phyloP scores from a whole-genome alignment of 768 basidiomycete genomes.

The Candolleomyces efflorescens region DNA sequence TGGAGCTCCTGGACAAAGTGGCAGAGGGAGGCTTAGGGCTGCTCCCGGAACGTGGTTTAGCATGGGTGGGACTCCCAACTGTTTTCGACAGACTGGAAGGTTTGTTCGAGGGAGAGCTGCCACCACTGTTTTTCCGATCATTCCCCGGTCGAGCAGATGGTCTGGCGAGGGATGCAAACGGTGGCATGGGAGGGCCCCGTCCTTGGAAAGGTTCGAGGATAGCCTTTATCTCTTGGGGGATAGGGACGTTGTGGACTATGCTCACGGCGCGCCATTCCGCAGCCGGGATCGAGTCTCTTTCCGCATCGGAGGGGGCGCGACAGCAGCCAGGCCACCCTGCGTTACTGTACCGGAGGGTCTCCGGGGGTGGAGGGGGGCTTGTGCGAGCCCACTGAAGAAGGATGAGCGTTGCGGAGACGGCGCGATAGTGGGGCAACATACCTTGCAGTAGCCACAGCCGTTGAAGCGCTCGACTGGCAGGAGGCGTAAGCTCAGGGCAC shows the following conservation, averaged over 20 bases:
- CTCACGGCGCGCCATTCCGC: constrained; percentile 82
- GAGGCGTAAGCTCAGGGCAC: constrained; percentile 2
- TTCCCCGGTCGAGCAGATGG: neutral
- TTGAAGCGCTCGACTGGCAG: constrained; percentile 70
- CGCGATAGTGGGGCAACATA: constrained; percentile 25
- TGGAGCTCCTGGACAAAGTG: constrained; percentile 36
- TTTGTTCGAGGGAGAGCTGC: constrained; percentile 37
- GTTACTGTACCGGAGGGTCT: constrained; percentile 57
- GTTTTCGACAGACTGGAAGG: constrained; percentile 27
- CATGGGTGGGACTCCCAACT: constrained; percentile 22
- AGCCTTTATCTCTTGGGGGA: constrained; percentile 69
- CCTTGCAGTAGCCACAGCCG: constrained; percentile 91
- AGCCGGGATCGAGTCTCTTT: constrained; percentile 59
- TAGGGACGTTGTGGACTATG: constrained; percentile 67
- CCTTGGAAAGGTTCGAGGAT: constrained; percentile 52
- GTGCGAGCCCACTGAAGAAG: constrained; percentile 63
- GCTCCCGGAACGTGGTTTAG: constrained; percentile 40
- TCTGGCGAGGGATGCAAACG: constrained; percentile 21
- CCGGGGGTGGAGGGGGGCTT: constrained; percentile 47
- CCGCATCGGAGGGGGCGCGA: constrained; percentile 59
- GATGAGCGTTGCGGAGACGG: constrained; percentile 18
- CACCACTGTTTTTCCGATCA: constrained; percentile 47
- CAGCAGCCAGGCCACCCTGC: constrained; percentile 89
- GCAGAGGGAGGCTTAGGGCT: constrained; percentile 46
- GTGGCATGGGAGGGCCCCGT: constrained; percentile 20